These are phyloP conservation scores for Hericium coralloides DNA, from an alignment of 768 basidiomycete genomes.

Conservation along the genomic window DNA sequence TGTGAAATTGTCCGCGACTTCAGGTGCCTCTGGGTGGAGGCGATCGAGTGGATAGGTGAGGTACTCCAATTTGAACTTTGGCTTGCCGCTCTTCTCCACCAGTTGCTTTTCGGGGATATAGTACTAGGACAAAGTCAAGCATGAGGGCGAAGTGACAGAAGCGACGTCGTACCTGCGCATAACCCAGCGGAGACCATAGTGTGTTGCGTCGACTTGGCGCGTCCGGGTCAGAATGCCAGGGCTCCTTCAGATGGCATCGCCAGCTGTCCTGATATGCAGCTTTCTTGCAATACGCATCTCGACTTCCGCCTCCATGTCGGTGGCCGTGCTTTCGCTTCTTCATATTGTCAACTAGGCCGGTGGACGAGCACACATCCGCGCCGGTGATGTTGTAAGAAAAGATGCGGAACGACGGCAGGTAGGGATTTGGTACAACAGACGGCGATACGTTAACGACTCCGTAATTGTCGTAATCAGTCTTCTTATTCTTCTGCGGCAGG, in stretches of 20 bases:
- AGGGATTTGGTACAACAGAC: constrained; percentile 81
- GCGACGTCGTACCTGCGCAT: constrained; percentile 58
- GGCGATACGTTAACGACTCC: constrained; percentile 75
- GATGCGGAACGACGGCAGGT: constrained; percentile 70
- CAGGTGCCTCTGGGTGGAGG: constrained; percentile 30
- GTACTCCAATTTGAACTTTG: constrained; percentile 73
- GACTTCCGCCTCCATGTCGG: constrained; percentile 21
- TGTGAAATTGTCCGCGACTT: constrained; percentile 20
- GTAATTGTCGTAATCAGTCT: constrained; percentile 54
- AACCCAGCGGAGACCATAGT: constrained; percentile 70
- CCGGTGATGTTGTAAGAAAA: constrained; percentile 74
- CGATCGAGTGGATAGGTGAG: constrained; percentile 45
- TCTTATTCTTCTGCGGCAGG: constrained; percentile 43
- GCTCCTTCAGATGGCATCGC: constrained; percentile 50
- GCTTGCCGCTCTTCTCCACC: constrained; percentile 37
- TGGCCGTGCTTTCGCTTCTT: constrained; percentile 40
- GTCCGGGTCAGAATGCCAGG: constrained; percentile 51
- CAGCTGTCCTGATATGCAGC: constrained; percentile 49
- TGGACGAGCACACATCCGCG: not conserved
- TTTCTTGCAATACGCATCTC: constrained; percentile 34
- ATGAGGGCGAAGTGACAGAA: constrained; percentile 2
- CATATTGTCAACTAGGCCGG: constrained; percentile 5
- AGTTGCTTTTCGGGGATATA: constrained; percentile 47
- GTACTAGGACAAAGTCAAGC: constrained; percentile 35
- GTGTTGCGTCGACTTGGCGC: constrained; percentile 67